phyloP scores from a whole-genome alignment of 2,329 filamentous ascomycete species.

The Alternaria ethzedia region DNA sequence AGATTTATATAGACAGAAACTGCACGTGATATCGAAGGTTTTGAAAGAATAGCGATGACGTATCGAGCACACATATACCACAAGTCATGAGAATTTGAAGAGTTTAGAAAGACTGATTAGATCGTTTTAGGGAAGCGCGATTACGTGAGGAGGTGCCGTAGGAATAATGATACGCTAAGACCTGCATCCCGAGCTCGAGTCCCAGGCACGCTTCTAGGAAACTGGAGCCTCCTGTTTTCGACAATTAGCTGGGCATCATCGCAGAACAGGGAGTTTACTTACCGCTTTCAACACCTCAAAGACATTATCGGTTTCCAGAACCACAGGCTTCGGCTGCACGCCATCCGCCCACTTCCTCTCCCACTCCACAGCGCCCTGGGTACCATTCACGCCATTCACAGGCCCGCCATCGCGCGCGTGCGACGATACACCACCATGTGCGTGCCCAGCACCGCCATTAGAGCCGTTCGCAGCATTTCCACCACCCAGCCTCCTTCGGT shows the following conservation, averaged over 20 bases:
- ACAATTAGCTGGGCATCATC: too few relatives aligned
- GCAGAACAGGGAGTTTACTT: neutral
- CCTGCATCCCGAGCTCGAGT: neutral
- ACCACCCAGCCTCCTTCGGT: neutral
- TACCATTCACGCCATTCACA: constrained; percentile 11
- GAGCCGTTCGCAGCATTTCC: neutral
- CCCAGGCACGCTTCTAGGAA: constrained; percentile 1
- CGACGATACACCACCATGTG: constrained; percentile 1
- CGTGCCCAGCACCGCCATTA: neutral
- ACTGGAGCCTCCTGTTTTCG: constrained; percentile 5
- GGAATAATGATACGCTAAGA: neutral
- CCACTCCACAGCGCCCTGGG: constrained; percentile 12
- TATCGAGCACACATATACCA: neutral
- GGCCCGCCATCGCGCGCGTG: neutral
- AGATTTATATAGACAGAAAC: neutral
- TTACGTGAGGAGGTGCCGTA: neutral
- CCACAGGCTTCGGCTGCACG: constrained; percentile 5
- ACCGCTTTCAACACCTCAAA: constrained; percentile 16
- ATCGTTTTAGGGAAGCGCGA: neutral
- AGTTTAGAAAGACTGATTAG: too few relatives aligned
- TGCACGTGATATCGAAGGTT: neutral
- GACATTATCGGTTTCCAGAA: constrained; percentile 4
- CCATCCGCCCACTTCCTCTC: constrained; percentile 22
- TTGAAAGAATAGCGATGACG: rapidly evolving
- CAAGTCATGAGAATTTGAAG: rapidly evolving